Base-by-base conservation (phyloP, 768 basidiomycete genomes). In the Lentinula aciculospora region DNA sequence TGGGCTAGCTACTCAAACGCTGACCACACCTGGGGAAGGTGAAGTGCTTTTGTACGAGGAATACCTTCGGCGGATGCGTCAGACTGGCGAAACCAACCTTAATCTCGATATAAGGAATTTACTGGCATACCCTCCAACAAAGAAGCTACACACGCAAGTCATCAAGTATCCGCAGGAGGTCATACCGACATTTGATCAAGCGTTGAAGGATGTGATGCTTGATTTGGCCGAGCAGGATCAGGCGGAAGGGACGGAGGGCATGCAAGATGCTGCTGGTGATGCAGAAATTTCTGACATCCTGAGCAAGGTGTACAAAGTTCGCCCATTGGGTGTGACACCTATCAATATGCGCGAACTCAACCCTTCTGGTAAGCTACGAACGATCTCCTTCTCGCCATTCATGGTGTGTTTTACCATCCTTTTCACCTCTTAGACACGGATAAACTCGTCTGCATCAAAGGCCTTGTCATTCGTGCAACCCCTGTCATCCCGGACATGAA, bases 401-500 rank as follows among this genome's bases (percentile, higher is more conserved):
- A 28, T 57, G 10, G 51, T 19, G 42, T 54, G 39, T 9, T 46
- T 49, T 32, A 25, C 58, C 47, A 32, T 32, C 7, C n/a, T 19
- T 49, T 28, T 12, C 56, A 46, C 23, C 34, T 51, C 57, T 32
- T 60, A 98, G 97, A 99, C 67, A 99, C 97, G 64, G 97, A 99
- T 80, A 97, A 98, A 71, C 85, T 99, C 19, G 90, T 97, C 19
- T 88, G 84, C 57, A 89, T 99, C 75, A 97, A 96, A 69, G 97
- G 97, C 58, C 84, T 99, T 6, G 94, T 98, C 65, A 98, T 99
- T 60, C 89, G 97, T 23, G 92, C 95, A 0, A 98, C 97, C 0
- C 93, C 96, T 10, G 90, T 99, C 65, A 98, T 98, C 59, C 97
- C 97, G 3, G 97, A 99, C 72, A 98, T 99, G 97, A 95, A 96